phyloP scores from a whole-genome alignment of 2,329 filamentous ascomycete species.

The Aspergillus caelatus region DNA sequence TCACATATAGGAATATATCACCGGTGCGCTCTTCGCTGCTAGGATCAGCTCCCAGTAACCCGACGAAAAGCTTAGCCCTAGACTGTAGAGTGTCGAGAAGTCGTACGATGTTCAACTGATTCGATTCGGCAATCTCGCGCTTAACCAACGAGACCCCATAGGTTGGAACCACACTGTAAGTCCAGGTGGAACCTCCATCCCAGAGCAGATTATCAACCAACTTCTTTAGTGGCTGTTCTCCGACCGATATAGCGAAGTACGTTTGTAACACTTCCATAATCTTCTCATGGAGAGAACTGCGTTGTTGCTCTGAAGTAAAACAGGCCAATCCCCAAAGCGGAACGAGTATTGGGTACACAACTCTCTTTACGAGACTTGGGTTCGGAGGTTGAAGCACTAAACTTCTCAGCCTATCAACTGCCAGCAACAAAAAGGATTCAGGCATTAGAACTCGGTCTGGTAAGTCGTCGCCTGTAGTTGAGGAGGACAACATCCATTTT shows the following conservation, averaged over 20 bases:
- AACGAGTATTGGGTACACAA: constrained; percentile 43
- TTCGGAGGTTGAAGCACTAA: constrained; percentile 47
- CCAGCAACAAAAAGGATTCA: constrained; percentile 31
- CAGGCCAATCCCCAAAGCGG: constrained; percentile 47
- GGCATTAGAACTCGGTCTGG: constrained; percentile 26
- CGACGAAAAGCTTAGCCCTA: constrained; percentile 41
- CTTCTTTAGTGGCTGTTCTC: constrained; percentile 38
- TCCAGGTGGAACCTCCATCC: constrained; percentile 43
- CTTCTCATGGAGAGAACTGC: constrained; percentile 30
- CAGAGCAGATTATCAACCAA: constrained; percentile 45
- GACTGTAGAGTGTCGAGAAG: constrained; percentile 39
- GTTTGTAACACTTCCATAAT: constrained; percentile 38
- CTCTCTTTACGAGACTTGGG: constrained; percentile 45
- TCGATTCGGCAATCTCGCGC: constrained; percentile 19
- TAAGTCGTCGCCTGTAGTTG: not conserved
- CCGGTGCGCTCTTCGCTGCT: constrained; percentile 43
- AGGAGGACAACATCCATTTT: constrained; percentile 29
- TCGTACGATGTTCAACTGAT: constrained; percentile 32
- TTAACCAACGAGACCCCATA: constrained; percentile 31
- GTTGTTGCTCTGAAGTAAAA: constrained; percentile 36
- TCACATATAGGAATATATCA: constrained; percentile 47
- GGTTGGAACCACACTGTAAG: constrained; percentile 30
- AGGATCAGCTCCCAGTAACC: constrained; percentile 41
- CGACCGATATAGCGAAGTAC: constrained; percentile 46
- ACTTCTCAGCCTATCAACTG: constrained; percentile 38